phyloP scores from a whole-genome alignment of 1,139 yeast genomes.

The Candida glucosophila region DNA sequence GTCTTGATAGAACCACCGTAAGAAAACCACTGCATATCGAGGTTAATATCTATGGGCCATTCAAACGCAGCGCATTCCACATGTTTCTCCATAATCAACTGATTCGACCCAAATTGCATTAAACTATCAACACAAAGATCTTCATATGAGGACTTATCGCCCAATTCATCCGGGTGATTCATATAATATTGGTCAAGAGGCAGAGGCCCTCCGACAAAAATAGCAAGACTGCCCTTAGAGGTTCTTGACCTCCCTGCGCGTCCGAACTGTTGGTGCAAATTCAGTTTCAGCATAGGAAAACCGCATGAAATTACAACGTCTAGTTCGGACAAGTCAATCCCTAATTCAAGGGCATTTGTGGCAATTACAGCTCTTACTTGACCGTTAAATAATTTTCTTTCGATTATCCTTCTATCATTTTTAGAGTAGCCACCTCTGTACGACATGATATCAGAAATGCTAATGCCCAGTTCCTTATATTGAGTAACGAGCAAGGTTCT shows the following conservation, averaged over 20 bases:
- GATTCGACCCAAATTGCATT: conserved; percentile 25
- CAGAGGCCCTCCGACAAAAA: conserved; percentile 74
- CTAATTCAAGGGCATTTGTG: conserved; percentile 90
- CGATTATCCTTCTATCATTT: conserved; percentile 77
- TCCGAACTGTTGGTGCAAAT: conserved; percentile 92
- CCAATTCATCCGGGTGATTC: conserved; percentile 57
- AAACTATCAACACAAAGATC: conserved; percentile 36
- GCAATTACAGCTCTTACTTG: conserved; percentile 79
- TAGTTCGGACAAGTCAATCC: conserved; percentile 86
- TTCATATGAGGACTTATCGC: conserved; percentile 33
- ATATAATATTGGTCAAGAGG: conserved; percentile 86
- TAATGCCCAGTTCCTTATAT: conserved; percentile 24
- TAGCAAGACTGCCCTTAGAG: conserved; percentile 56
- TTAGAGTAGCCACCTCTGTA: conserved; percentile 94
- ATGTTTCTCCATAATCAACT: conserved; percentile 61
- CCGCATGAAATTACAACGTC: conserved; percentile 92
- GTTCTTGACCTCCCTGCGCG: conserved; percentile 84
- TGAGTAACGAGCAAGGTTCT: conserved; percentile 35
- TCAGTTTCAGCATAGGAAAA: conserved; percentile 79
- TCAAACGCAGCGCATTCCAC: conserved; percentile 94
- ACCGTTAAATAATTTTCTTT: conserved; percentile 83
- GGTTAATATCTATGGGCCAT: conserved; percentile 45
- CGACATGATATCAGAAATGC: conserved; percentile 67
- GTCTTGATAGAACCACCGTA: conserved; percentile 7
- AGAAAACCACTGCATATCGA: conserved; percentile 51